A percentile compares a stretch with the other conserved stretches of the same genome.
Conservation (phyloP, 2,329 filamentous ascomycete genomes). For the Alternaria triticimaculans region DNA sequence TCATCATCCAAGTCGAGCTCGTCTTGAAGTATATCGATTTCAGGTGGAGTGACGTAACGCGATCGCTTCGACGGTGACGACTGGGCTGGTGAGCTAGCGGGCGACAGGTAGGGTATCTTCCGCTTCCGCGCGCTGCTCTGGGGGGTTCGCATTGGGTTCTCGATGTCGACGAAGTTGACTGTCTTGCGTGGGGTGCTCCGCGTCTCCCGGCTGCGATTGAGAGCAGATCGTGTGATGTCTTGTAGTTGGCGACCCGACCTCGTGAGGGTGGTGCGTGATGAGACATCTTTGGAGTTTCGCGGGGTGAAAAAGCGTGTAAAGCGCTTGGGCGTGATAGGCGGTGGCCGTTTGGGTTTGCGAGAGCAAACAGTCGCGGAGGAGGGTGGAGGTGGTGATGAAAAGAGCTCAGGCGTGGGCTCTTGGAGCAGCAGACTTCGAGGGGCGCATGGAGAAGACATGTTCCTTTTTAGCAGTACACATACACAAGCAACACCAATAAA, state of each 20-base stretch:
- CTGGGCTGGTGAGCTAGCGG: conserved; percentile 49
- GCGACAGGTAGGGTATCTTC: conserved; percentile 48
- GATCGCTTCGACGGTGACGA: conserved; percentile 52
- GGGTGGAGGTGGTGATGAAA: conserved; percentile 48
- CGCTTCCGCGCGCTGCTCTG: conserved; percentile 44
- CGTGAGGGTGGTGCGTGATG: conserved; percentile 35
- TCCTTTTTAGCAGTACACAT: conserved; percentile 11
- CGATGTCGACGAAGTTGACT: conserved; percentile 48
- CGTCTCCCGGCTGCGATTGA: conserved; percentile 48
- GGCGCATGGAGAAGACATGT: conserved; percentile 39
- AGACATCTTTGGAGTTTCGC: conserved; percentile 44
- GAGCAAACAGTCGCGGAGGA: conserved; percentile 35
- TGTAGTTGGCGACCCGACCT: conserved; percentile 56
- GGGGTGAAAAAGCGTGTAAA: conserved; percentile 61
- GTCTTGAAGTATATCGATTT: conserved; percentile 45
- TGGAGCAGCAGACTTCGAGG: conserved; percentile 29
- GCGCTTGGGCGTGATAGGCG: conserved; percentile 59
- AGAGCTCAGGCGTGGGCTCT: conserved; percentile 46
- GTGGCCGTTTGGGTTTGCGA: conserved; percentile 54
- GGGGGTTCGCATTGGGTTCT: conserved; percentile 41
- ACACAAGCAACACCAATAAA: conserved; percentile 11
- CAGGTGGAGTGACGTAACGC: conserved; percentile 35
- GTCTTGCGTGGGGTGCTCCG: conserved; percentile 47
- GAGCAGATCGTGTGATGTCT: conserved; percentile 57
- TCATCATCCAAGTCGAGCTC: conserved; percentile 30